phyloP scores from a whole-genome alignment of 2,329 filamentous ascomycete genomes.

The Fusarium sp. region DNA sequence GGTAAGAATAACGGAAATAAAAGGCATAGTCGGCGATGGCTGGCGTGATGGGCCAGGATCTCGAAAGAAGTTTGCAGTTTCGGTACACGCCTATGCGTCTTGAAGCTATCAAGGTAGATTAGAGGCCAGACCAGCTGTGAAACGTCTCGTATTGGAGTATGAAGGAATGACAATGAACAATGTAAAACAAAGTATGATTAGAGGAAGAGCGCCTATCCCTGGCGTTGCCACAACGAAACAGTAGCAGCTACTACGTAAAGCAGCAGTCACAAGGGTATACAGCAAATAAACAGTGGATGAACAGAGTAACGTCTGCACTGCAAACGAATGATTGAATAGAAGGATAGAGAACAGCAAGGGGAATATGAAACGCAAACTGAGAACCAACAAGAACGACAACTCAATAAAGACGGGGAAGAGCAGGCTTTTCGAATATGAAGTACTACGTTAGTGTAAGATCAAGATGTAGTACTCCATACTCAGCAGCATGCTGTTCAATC shows the following conservation, averaged over 20 bases:
- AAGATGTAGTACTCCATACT: neutral
- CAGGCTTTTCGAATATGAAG: constrained; percentile 21
- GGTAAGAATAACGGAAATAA: constrained; percentile 9
- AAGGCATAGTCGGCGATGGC: constrained; percentile 5
- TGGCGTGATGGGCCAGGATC: constrained; percentile 7
- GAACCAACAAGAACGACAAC: constrained; percentile 7
- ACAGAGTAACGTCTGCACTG: constrained; percentile 1
- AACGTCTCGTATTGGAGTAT: constrained; percentile 15
- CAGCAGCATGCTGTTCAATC: neutral
- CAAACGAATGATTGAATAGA: constrained; percentile 12
- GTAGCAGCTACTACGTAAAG: neutral
- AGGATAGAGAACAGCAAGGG: neutral
- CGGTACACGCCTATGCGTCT: neutral
- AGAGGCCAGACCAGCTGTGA: constrained; percentile 38
- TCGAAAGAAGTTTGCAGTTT: constrained; percentile 8
- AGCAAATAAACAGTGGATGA: neutral
- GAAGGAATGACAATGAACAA: neutral
- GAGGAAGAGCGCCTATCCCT: constrained; percentile 16
- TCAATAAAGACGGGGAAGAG: neutral
- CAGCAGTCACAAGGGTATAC: neutral
- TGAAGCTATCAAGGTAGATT: constrained; percentile 1
- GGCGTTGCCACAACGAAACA: constrained; percentile 24
- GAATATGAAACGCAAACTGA: constrained; percentile 17
- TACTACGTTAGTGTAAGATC: neutral
- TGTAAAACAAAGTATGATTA: neutral